Percentiles rank a stretch among this genome's conserved stretches.
These are phyloP conservation scores for Paecilomyces sp. DNA, from an alignment of 2,329 filamentous ascomycete genomes.

Conservation along the genomic window DNA sequence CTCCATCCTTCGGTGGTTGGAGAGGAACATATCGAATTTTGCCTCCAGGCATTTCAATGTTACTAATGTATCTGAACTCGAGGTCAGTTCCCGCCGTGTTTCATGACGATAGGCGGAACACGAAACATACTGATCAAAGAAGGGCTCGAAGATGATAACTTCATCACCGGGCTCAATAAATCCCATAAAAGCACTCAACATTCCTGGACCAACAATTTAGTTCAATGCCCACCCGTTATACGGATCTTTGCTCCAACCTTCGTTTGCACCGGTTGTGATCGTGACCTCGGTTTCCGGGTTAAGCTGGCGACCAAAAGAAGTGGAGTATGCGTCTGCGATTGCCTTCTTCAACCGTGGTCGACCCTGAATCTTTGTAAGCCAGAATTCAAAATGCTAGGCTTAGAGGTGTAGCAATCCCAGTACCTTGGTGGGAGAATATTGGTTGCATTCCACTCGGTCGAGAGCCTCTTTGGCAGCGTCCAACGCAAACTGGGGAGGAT, in stretches of 20 bases:
- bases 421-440: slow-evolving; percentile 90
- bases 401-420: background rate
- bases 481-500: slow-evolving; percentile 83
- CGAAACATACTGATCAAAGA: slow-evolving; percentile 78
- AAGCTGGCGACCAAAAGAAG: slow-evolving; percentile 73
- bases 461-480: slow-evolving; percentile 86
- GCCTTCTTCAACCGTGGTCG: slow-evolving; percentile 87
- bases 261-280: slow-evolving; percentile 67
- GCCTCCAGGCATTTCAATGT: slow-evolving; percentile 96
- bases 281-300: slow-evolving; percentile 90
- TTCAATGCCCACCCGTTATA: background rate
- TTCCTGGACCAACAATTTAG: slow-evolving; percentile 44
- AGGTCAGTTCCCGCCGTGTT: background rate
- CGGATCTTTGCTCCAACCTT: slow-evolving; percentile 26
- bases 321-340: slow-evolving; percentile 85
- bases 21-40: slow-evolving; percentile 94
- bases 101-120: slow-evolving; percentile 34
- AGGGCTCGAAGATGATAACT: slow-evolving; percentile 96
- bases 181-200: slow-evolving; percentile 96
- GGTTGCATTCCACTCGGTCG: slow-evolving; percentile 91
- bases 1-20: slow-evolving; percentile 76
- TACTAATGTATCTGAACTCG: slow-evolving; percentile 71
- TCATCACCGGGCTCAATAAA: slow-evolving; percentile 94
- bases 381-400: background rate
- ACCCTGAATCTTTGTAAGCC: slow-evolving; percentile 45